phyloP scores from a whole-genome alignment of 768 basidiomycete genomes.

The Royoungia palumana region DNA sequence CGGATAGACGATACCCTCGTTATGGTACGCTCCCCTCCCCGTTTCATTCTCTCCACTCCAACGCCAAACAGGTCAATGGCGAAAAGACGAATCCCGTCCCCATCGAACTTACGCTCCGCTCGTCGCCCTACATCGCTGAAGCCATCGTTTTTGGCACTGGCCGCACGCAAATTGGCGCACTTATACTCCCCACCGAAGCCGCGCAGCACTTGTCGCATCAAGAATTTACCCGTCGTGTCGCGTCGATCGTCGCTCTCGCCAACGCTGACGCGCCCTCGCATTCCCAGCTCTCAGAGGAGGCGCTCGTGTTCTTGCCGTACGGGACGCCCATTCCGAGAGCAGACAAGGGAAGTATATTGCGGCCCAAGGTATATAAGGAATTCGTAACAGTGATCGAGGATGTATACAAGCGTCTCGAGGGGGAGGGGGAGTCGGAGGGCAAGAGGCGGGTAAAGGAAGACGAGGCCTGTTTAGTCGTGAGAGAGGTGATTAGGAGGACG shows the following conservation, averaged over 20 bases:
- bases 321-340: slow-evolving; percentile 48
- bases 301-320: slow-evolving; percentile 46
- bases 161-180: slow-evolving; percentile 46
- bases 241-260: slow-evolving; percentile 46
- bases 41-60: slow-evolving; percentile 15
- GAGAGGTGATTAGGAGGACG: slow-evolving; percentile 19
- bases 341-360: slow-evolving; percentile 49
- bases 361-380: slow-evolving; percentile 48
- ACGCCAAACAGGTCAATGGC: slow-evolving; percentile 35
- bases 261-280: slow-evolving; percentile 52
- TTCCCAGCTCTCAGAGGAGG: slow-evolving; percentile 48
- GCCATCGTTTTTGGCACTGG: slow-evolving; percentile 53
- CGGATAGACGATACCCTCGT: slow-evolving; percentile 55
- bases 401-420: slow-evolving; percentile 42
- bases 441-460: slow-evolving; percentile 13
- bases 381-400: slow-evolving; percentile 45
- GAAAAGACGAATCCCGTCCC: slow-evolving; percentile 59
- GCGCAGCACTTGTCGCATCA: slow-evolving; percentile 25
- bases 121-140: slow-evolving; percentile 44
- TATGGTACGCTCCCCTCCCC: slow-evolving; percentile 15
- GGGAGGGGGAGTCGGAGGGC: slow-evolving; percentile 28
- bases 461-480: slow-evolving; percentile 12
- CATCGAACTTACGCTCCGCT: slow-evolving; percentile 50
- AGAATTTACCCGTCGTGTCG: slow-evolving; percentile 34
- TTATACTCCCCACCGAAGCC: slow-evolving; percentile 48